Base-by-base conservation (phyloP, 2,329 filamentous ascomycete genomes). In the Fusarium burgessii region DNA sequence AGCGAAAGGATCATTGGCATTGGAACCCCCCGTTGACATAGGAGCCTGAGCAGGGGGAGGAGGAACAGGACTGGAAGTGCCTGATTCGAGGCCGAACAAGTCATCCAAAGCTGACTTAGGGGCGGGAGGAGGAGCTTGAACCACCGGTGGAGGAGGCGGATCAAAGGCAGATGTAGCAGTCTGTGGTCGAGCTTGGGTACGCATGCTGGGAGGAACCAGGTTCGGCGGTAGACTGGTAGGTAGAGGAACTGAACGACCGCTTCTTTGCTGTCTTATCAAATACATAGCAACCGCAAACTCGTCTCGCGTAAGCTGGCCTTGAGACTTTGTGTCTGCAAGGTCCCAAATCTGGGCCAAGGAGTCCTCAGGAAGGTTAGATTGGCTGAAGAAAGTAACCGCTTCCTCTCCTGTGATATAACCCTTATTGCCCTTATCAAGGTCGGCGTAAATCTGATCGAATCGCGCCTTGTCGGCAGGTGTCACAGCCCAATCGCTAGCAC, bases 241-340 rank as follows among this genome's bases (percentile, higher is more conserved):
- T 35, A 98, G 81, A 32, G 89, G 84, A 42, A 82, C 83, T 35
- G 83, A 79, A 62, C 90, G 89, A 68, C 91, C 92, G 71, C 88
- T 92, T 58, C 95, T 89, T 79, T 98, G 95, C 79, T 97, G 93
- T 67, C 95, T 90, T 75, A 99, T 98, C 54, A 99, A 86, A 78
- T 97, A 97, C 95, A 99, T 98, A 57, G 96, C 95, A 49, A 99
- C 94, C 0, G 96, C 94, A 78, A 99, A 99, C 76, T 97, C 95
- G 73, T 99, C 96, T 74, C 89, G 90, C 49, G 88, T 94, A 61
- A 99, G 84, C 62, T 92, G 91, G 14, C 96, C 96, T 74, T 95
- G 92, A 11, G 94, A 96, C 77, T 93, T 94, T 81, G 98, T 94
- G 81, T 99, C 96, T 17, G 96, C 92, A 33, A 99, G 88, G 79